phyloP scores from a whole-genome alignment of 371 early-diverging fungal genomes.

The Rhizopus delemar region DNA sequence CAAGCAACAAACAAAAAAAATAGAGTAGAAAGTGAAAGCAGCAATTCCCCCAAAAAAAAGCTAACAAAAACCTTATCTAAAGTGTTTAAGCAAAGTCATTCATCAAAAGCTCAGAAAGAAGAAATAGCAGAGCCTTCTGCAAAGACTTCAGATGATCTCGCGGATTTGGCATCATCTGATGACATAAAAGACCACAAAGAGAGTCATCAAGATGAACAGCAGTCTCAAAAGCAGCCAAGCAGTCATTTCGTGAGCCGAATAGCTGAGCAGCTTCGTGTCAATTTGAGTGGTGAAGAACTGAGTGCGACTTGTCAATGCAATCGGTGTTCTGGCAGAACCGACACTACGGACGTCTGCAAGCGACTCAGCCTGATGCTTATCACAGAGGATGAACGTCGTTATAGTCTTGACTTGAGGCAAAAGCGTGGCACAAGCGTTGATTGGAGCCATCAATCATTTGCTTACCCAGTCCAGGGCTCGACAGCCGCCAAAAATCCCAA shows the following conservation, averaged over 20 bases:
- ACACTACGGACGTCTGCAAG: constrained; percentile 18
- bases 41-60: neutral
- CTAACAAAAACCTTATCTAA: constrained; percentile 6
- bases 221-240: constrained; percentile 1
- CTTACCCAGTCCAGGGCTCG: neutral
- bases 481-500: neutral
- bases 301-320: constrained; percentile 21
- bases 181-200: neutral
- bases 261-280: constrained; percentile 42
- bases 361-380: constrained; percentile 28
- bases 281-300: constrained; percentile 19
- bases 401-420: constrained; percentile 35
- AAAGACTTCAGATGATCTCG: neutral
- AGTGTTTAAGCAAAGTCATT: constrained; percentile 9
- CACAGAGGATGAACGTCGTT: constrained; percentile 29
- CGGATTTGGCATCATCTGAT: neutral
- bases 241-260: constrained; percentile 40
- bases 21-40: too few relatives aligned
- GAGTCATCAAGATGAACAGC: neutral
- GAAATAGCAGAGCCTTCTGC: neutral
- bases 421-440: constrained; percentile 41
- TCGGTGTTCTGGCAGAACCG: constrained; percentile 21
- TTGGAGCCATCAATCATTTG: neutral
- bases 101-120: constrained; percentile 3
- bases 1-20: neutral